phyloP scores from a whole-genome alignment of 768 basidiomycete genomes.

The Crucibulum laeve region DNA sequence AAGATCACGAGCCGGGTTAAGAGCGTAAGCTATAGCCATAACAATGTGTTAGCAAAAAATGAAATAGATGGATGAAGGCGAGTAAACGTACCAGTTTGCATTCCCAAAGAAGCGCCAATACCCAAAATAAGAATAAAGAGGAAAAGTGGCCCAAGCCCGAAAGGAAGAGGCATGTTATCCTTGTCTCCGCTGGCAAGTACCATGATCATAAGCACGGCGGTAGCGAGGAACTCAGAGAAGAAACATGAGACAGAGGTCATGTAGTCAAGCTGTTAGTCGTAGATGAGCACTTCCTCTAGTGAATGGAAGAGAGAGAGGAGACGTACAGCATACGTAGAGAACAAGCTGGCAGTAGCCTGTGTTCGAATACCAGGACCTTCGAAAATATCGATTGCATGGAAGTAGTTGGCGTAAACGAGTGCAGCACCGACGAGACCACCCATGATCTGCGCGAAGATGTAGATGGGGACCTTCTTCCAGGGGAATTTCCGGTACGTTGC shows the following conservation, averaged over 20 bases:
- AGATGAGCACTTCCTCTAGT: background rate
- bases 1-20: constrained; percentile 35
- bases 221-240: constrained; percentile 51
- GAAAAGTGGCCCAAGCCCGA: constrained; percentile 48
- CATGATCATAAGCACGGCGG: constrained; percentile 50
- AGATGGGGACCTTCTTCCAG: constrained; percentile 36
- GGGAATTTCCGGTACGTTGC: constrained; percentile 66
- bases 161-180: constrained; percentile 42
- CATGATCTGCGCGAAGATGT: constrained; percentile 58
- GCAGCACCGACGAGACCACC: constrained; percentile 60
- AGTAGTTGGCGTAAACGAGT: constrained; percentile 61
- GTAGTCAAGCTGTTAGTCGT: constrained; percentile 18
- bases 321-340: constrained; percentile 59
- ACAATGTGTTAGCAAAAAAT: background rate
- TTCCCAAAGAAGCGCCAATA: constrained; percentile 52
- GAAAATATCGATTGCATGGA: constrained; percentile 59
- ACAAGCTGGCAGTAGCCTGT: constrained; percentile 50
- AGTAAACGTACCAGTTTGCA: constrained; percentile 43
- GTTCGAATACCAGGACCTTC: constrained; percentile 55
- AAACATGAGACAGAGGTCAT: constrained; percentile 36
- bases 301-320: background rate
- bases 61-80: background rate
- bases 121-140: constrained; percentile 56
- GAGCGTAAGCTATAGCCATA: constrained; percentile 23
- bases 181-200: constrained; percentile 52